Base-by-base conservation (phyloP, 2,329 filamentous ascomycete species). In the Camptophora hylomeconis region DNA sequence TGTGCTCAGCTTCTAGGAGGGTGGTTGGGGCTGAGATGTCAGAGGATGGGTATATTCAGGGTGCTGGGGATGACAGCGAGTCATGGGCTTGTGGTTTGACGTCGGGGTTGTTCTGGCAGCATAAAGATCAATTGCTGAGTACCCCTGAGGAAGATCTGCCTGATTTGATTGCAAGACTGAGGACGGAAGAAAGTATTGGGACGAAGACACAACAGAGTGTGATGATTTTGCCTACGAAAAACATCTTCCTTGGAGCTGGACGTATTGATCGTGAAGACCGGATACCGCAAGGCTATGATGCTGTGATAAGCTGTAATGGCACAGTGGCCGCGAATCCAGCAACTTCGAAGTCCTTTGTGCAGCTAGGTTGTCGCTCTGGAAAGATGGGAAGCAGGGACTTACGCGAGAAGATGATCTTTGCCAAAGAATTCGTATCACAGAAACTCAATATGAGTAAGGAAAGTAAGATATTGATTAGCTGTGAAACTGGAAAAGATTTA, bases 41-140 rank as follows among this genome's bases (percentile, higher is more conserved):
- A 16, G 74, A 78, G 47, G 70, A 68, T 3, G 75, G 75, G 5
- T 98, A 98, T 48, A 78, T 98, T 35, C 89, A 95, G 55, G 89
- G 89, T 28, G 87, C 87, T 1, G 89, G 80, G 2, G 89, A 98
- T 52, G 89, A 98, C 51, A 82, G 80, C 8, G 89, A 98, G 60
- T 82, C 81, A 42, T 98, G 89, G 89, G 78, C 84, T 1, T 60
- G 69, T 30, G 83, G 82, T 0, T 66, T 95, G 10, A 89, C 80
- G 1, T 72, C 87, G 0, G 51, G 60, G 0, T 39, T 87, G 0
- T 98, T 93, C 55, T 98, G 89, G 89, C 54, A 53, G 2, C 63
- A 93, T 42, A 60, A 58, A 22, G 58, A 69, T 0, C 20, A 48
- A 5, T 58, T 95, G 7, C 58, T 92, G 12, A 52, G 52, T 0